phyloP scores from a whole-genome alignment of 345 rosid genomes.

The Clausena lansium region DNA sequence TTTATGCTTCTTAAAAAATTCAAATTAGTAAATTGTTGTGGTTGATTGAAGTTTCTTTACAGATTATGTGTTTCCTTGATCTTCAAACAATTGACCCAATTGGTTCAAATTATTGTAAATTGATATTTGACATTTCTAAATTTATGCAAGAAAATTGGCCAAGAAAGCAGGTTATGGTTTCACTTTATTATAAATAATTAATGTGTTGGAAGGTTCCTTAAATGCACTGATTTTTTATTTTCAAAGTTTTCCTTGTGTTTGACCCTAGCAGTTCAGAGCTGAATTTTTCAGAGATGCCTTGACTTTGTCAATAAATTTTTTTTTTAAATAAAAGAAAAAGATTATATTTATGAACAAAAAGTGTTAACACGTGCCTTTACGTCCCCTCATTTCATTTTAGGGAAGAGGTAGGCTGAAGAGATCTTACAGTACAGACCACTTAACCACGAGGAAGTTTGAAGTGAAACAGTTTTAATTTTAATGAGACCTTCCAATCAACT shows the following conservation, averaged over 20 bases:
- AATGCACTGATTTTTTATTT: not conserved
- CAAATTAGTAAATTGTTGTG: not conserved
- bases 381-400: not conserved
- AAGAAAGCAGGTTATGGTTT: not conserved
- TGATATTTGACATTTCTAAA: not conserved
- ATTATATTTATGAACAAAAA: not conserved
- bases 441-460: not conserved
- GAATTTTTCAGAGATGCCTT: conserved; percentile 4
- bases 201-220: not conserved
- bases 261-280: not conserved
- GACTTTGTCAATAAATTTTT: conserved; percentile 3
- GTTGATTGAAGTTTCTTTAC: not conserved
- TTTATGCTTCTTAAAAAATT: not conserved
- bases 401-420: not conserved
- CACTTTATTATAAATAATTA: not conserved
- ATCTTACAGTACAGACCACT: not conserved
- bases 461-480: not conserved
- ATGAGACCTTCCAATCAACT: no score
- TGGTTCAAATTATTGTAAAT: not conserved
- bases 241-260: not conserved
- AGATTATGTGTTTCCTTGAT: not conserved
- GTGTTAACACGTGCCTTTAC: not conserved
- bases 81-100: not conserved
- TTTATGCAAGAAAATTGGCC: not conserved
- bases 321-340: no score